Conservation (phyloP, 306 rosid species). For the Trifolium dubium region DNA sequence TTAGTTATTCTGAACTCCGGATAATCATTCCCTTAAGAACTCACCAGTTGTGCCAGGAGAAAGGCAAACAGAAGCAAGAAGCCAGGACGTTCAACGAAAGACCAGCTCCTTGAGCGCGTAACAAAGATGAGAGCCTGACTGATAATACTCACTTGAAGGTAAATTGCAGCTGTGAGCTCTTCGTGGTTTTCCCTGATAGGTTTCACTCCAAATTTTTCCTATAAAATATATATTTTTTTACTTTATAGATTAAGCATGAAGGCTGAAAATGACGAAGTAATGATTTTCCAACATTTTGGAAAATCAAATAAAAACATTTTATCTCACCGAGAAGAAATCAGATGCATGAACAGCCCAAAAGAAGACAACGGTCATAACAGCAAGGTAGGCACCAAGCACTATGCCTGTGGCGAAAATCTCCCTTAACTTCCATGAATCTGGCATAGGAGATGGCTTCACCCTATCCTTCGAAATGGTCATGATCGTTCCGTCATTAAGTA, state of each 20-base stretch:
- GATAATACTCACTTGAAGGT: constrained; percentile 89
- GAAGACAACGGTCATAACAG: constrained; percentile 89
- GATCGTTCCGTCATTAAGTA: constrained; percentile 92
- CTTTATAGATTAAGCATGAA: constrained; percentile 4
- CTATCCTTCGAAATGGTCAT: constrained; percentile 95
- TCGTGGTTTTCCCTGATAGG: constrained; percentile 45
- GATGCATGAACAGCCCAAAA: constrained; percentile 72
- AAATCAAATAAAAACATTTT: neutral
- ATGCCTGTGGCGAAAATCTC: constrained; percentile 86
- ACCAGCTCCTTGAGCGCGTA: constrained; percentile 86
- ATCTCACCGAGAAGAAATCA: constrained; percentile 67
- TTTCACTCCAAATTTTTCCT: constrained; percentile 78
- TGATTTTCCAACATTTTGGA: neutral
- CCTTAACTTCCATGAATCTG: constrained; percentile 89
- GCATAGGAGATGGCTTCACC: constrained; percentile 91
- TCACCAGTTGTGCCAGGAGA: constrained; percentile 73
- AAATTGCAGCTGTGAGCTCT: constrained; percentile 84
- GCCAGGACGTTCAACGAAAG: constrained; percentile 87
- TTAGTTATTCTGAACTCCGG: neutral
- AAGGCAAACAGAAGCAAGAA: constrained; percentile 63
- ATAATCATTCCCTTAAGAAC: constrained; percentile 15
- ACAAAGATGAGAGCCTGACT: constrained; percentile 96
- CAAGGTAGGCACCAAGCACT: constrained; percentile 81
- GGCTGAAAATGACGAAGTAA: constrained; percentile 7
- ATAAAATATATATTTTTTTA: neutral